Base-by-base conservation (phyloP, 805 yeast genomes). In the Trichomonascus vanleenenianus region DNA sequence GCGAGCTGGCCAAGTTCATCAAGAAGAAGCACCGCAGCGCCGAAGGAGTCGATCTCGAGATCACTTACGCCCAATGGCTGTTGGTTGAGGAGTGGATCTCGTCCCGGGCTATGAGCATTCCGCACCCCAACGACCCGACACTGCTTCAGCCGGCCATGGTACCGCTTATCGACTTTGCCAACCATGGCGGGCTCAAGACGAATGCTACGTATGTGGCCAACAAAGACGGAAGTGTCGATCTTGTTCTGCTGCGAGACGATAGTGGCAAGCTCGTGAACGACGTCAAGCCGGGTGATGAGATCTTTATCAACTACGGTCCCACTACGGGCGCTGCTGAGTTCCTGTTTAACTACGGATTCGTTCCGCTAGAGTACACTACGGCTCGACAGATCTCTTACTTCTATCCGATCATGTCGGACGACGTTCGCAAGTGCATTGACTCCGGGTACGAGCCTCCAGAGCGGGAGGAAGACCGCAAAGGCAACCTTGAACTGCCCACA, bases 161-260 rank as follows among this genome's bases (percentile, higher is more conserved):
- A 2, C 83, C 83, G 0, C 52, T 75, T 3, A 54, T 78, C 2
- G 83, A 78, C 54, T 68, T 74, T 54, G 78, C 71, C 20, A 76
- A 77, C 56, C 82, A 76, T 50, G 33, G 51, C 12, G 45, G 44
- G 31, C 12, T 12, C 14, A 37, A 42, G 1, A 52, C 60, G n/a
- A 63, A 60, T 37, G 60, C 65, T 14, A 47, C 61, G 10, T 73
- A 68, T 50, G 71, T 73, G 9, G 35, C 16, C 9, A 18, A 30
- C 10, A 46, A 45, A 8, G 51, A 43, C 18, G 48, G 49, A 19
- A 40, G 39, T 30, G 50, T 50, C 12, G 27, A 30, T 27, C 15
- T 43, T 34, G 45, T 47, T 10, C 45, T 51, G 20, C 42, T 48
- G 7, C 38, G 50, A n/a, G 35, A 20, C 15, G 43, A 41, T 11